phyloP scores from a whole-genome alignment of 2,329 filamentous ascomycete species.

The Arthroderma sp. region DNA sequence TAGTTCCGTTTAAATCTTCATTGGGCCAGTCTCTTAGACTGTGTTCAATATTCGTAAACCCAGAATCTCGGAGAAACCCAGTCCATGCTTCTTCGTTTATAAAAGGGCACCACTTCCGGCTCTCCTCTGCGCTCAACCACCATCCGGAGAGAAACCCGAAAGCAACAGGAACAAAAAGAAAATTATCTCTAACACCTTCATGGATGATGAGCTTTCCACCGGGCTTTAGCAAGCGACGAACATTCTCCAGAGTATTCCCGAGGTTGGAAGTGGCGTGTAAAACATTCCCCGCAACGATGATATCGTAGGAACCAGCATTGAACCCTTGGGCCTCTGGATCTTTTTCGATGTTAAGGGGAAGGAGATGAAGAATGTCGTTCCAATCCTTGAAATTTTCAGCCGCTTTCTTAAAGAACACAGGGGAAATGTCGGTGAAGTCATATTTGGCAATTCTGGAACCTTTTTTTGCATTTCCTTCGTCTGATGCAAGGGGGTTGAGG shows the following conservation, averaged over 20 bases:
- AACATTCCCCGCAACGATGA: slow-evolving; percentile 26
- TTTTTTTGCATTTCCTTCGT: not conserved
- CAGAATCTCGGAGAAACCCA: slow-evolving; percentile 4
- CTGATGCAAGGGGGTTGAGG: slow-evolving; percentile 2
- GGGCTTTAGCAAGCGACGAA: slow-evolving; percentile 26
- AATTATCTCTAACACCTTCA: slow-evolving; percentile 20
- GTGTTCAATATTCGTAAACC: slow-evolving; percentile 9
- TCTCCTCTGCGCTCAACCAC: slow-evolving; percentile 14
- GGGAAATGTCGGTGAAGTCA: slow-evolving; percentile 32
- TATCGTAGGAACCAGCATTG: slow-evolving; percentile 19
- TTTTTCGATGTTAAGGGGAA: slow-evolving; percentile 21
- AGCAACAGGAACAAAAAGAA: slow-evolving; percentile 8
- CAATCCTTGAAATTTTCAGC: slow-evolving; percentile 15
- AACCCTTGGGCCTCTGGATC: slow-evolving; percentile 25
- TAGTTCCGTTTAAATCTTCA: slow-evolving; percentile 11
- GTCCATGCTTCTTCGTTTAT: slow-evolving; percentile 7
- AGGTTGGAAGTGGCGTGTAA: slow-evolving; percentile 24
- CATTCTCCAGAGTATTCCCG: slow-evolving; percentile 19
- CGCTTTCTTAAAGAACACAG: slow-evolving; percentile 28
- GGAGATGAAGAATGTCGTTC: slow-evolving; percentile 12
- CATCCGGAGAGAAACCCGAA: slow-evolving; percentile 15
- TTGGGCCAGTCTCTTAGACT: slow-evolving; percentile 6
- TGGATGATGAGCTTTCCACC: slow-evolving; percentile 33
- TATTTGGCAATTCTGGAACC: slow-evolving; percentile 1
- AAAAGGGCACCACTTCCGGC: slow-evolving; percentile 8